Conservation (phyloP, 441 rosid genomes). For the Pelargonium citronellum region DNA sequence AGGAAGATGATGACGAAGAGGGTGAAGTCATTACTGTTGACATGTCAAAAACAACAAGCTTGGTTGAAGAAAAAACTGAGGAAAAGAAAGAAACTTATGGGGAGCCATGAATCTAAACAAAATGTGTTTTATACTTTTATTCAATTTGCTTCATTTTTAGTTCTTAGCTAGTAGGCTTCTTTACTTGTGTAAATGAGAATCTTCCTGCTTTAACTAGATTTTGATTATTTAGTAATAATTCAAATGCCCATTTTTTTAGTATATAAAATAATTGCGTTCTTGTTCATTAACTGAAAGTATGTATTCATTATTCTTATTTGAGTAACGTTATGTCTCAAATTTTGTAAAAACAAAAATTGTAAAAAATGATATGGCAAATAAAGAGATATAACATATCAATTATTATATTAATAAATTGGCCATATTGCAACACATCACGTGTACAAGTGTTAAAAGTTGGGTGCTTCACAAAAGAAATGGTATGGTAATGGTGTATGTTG, state of each 20-base stretch:
- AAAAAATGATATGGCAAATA: too few species aligned
- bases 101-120: constrained; percentile 17
- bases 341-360: too few species aligned
- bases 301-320: too few species aligned
- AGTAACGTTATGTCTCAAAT: too few species aligned
- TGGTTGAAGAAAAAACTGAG: constrained; percentile 40
- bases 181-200: not conserved
- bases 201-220: not conserved
- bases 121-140: not conserved
- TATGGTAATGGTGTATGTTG: too few species aligned
- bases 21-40: constrained; percentile 29
- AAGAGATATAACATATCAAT: too few species aligned
- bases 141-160: not conserved
- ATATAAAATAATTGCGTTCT: not conserved
- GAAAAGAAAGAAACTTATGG: constrained; percentile 23
- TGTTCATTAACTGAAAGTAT: not conserved
- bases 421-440: too few species aligned
- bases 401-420: too few species aligned
- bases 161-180: not conserved
- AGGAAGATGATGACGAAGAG: constrained; percentile 45
- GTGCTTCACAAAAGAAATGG: too few species aligned
- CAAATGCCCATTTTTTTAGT: not conserved
- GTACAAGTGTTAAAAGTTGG: too few species aligned
- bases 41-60: constrained; percentile 37
- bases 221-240: not conserved